Base-by-base conservation (phyloP, 352 stramenopile genomes). In the Peronosclerospora sorghi region DNA sequence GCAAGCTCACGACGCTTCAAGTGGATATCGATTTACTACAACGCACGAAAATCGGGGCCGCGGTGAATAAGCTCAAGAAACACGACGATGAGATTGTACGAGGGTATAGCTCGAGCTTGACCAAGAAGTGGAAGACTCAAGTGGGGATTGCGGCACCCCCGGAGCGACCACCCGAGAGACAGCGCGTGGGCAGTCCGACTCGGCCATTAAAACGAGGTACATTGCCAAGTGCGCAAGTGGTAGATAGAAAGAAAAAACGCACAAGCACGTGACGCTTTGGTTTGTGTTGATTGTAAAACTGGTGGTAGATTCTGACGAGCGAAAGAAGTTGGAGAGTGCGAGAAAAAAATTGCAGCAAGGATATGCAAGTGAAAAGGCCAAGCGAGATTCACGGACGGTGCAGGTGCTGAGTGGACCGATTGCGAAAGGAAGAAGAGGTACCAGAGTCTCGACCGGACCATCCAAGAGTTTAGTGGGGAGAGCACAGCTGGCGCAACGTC, bases 21-120 rank as follows among this genome's bases (percentile, higher is more conserved):
- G 77, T 86, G 47, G 75, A 93, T 54, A 68, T 78, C 26, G 73
- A 79, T 8, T 57, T 89, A 45, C 57, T 93, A 40, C 70, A 83
- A 48, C 60, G 65, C 42, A 93, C 77, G 20, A 71, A 75, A 41
- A 86, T 93, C 46, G 80, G 80, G 29, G 73, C 76, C 18, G 71
- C 73, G 46, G 80, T 93, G 27, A 83, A 76, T 56, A 90, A 90
- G 42, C 67, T 90, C 44, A 83, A 76, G 47, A 93, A 93, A 54
- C 80, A 93, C 55, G 52, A 82, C 14, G 80, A 93, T 41, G 67
- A 87, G 19, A 58, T 89, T 45, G 70, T 93, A 32, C 64, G 67
- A 26, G 77, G 73, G 17, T 93, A 93, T 60, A 88, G 75, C 35
- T 51, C 63, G 12, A 86, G 56, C n/a, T 62, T 93, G 44, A 90